Percentiles rank a stretch among this genome's conserved stretches.
phyloP scores from a whole-genome alignment of 2,329 filamentous ascomycete species.

The Monilinia laxa region DNA sequence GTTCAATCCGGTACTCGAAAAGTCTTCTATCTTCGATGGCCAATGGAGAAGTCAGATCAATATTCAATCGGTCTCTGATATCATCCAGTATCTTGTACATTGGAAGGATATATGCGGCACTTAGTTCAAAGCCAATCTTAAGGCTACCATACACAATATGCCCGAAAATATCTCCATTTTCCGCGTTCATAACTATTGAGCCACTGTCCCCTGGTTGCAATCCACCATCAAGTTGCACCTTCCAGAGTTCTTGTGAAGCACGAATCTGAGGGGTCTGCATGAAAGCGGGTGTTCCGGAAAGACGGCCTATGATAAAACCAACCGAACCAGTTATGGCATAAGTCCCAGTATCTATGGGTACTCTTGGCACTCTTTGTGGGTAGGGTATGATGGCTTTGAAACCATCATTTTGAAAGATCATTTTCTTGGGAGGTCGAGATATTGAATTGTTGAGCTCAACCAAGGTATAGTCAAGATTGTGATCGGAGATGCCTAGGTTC shows the following conservation, averaged over 20 bases:
- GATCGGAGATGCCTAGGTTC: not conserved
- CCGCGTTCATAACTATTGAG: constrained; percentile 30
- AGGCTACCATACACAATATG: constrained; percentile 28
- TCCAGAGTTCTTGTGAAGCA: not conserved
- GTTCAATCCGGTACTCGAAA: too few species aligned
- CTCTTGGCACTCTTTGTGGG: not conserved
- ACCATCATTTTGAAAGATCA: not conserved
- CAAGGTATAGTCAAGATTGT: not conserved
- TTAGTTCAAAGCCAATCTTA: too few species aligned
- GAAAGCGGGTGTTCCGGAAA: not conserved
- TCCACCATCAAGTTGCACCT: not conserved
- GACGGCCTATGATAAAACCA: not conserved
- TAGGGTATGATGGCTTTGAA: not conserved
- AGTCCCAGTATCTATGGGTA: too few species aligned
- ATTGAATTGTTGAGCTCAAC: not conserved
- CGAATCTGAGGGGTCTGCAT: not conserved
- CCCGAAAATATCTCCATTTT: constrained; percentile 27
- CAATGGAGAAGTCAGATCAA: not conserved
- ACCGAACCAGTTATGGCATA: not conserved
- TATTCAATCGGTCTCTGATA: not conserved
- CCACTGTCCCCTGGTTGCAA: constrained; percentile 28
- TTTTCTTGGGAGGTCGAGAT: not conserved
- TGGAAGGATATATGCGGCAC: constrained; percentile 5
- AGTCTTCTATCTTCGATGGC: too few species aligned
- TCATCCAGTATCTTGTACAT: not conserved